Conservation (phyloP, 805 yeast genomes). For the Yamadazyma takamatsuzukensis region DNA sequence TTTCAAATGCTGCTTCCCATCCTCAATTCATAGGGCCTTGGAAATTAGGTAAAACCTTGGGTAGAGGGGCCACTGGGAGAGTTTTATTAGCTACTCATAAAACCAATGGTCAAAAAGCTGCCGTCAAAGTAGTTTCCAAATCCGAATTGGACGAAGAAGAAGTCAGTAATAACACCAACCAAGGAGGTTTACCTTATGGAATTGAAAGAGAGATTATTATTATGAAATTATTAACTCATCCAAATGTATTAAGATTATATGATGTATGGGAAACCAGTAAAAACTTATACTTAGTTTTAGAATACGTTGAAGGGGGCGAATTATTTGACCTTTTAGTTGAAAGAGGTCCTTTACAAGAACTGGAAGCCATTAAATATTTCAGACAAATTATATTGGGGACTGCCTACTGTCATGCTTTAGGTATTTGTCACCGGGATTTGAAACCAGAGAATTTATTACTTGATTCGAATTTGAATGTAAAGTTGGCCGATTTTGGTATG, state of each 20-base stretch:
- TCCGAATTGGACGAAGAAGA: conserved; percentile 46
- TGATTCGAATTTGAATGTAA: conserved; percentile 64
- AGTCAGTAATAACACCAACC: conserved; percentile 16
- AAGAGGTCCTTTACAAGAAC: conserved; percentile 66
- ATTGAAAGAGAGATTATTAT: conserved; percentile 96
- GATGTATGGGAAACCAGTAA: conserved; percentile 98
- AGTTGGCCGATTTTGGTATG: conserved; percentile 87
- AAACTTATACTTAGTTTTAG: conserved; percentile 75
- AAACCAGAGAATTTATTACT: conserved; percentile 76
- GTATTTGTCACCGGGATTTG: conserved; percentile 77
- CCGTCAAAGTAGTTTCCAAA: conserved; percentile 79
- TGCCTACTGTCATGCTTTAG: conserved; percentile 75
- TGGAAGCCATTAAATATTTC: conserved; percentile 73
- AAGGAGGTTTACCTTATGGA: conserved; percentile 77
- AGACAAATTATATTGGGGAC: conserved; percentile 76
- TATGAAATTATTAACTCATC: conserved; percentile 92
- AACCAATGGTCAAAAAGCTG: conserved; percentile 70
- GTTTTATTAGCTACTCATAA: conserved; percentile 72
- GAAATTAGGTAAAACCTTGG: conserved; percentile 74
- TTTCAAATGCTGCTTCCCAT: conserved; percentile 43
- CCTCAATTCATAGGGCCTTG: conserved; percentile 72
- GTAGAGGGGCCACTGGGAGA: conserved; percentile 80
- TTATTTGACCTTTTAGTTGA: conserved; percentile 70
- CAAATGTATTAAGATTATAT: conserved; percentile 87
- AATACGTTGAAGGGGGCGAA: conserved; percentile 88